Conservation (phyloP, 345 rosid species). For the Pistacia vera region DNA sequence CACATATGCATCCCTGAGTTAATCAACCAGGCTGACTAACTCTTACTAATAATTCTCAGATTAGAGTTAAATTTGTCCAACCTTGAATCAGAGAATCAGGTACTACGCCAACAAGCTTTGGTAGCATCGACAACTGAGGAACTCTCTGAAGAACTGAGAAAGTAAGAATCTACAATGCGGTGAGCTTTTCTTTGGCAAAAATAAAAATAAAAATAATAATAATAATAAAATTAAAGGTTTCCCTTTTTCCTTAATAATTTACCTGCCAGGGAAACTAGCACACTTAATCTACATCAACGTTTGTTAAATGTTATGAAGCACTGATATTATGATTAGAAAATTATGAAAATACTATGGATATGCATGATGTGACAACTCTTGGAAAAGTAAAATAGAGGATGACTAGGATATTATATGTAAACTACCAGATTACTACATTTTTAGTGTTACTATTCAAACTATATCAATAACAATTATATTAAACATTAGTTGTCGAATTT, state of each 20-base stretch:
- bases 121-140: slow-evolving; percentile 42
- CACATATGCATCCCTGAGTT: slow-evolving; percentile 10
- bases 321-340: background rate
- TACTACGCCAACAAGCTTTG: slow-evolving; percentile 69
- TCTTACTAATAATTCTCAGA: slow-evolving; percentile 32
- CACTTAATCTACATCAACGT: background rate
- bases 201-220: background rate
- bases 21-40: slow-evolving; percentile 12
- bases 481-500: background rate
- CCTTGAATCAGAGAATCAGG: slow-evolving; percentile 72
- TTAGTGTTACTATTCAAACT: too few relatives aligned
- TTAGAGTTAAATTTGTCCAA: slow-evolving; percentile 51
- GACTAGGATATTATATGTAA: background rate
- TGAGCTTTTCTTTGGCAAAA: background rate
- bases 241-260: background rate
- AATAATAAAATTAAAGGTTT: background rate
- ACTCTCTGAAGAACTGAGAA: slow-evolving; percentile 42
- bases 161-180: slow-evolving; percentile 25
- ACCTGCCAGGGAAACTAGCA: background rate
- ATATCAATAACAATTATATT: too few relatives aligned
- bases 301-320: background rate
- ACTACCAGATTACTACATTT: background rate
- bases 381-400: background rate
- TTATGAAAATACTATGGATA: background rate
- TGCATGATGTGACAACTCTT: background rate